Base-by-base conservation (phyloP, 352 stramenopile species). In the Pythium aristosporum region DNA sequence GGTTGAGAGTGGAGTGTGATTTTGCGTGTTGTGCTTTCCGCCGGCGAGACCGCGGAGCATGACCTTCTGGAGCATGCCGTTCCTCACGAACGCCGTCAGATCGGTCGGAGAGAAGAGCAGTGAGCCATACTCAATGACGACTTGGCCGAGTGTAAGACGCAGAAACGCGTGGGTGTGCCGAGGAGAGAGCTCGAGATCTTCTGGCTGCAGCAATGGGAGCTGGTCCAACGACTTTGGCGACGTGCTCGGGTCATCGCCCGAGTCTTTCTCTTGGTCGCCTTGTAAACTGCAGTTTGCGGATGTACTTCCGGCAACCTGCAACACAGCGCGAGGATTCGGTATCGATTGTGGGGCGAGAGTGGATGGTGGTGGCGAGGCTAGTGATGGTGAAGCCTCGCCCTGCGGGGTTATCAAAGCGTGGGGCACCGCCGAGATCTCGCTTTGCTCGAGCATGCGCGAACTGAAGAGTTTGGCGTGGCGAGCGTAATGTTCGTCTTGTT, bases 401-500 rank as follows among this genome's bases (percentile, higher is more conserved):
- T 37, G 23, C 7, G 49, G 28, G 15, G 54, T 13, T 1, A 39
- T n/a, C 6, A 39, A n/a, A 7, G 32, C 23, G 8, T 56, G 48
- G 18, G 78, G 76, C 0, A 78, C 60, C 21, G 88, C 68, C 0
- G 82, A 86, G 15, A 89, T 70, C 59, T 91, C 82, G 52, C 85
- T 80, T 43, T 57, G 77, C 52, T 91, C 79, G 34, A 88, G 78
- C 64, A 88, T 77, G 15, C 82, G 77, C 1, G 82, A 76, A 52
- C 69, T 88, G 47, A 89, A 91, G 2, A 91, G 57, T 66, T 91
- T 91, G 32, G 68, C 42, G 42, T 89, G 65, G 21, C 73, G 75
- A 18, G 79, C 79, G 30, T 89, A 89, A 53, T 91, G 82, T 47
- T 91, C 82, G 53, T 91, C 79, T 56, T 91, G 79, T 9, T 63